Evolutionary conservation across 2,329 filamentous ascomycete species (phyloP).

Genomic region (Lachnellula occidentalis): DNA sequence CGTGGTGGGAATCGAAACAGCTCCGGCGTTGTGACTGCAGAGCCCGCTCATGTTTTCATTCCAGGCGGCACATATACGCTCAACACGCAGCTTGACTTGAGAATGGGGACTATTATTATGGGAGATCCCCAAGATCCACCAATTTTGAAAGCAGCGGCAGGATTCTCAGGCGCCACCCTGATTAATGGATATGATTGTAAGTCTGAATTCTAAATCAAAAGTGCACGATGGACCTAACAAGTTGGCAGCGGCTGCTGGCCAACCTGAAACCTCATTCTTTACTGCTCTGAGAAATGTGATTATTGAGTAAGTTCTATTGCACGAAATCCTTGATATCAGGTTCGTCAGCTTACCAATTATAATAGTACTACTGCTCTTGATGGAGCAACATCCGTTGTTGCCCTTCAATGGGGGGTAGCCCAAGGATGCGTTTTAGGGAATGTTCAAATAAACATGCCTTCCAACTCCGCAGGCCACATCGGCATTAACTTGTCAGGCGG

Average conservation of each 20-base stretch:
- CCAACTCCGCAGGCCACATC: slow-evolving; percentile 23
- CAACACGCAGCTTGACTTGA: background rate
- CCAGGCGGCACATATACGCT: background rate
- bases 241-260: too few species aligned
- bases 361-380: slow-evolving; percentile 29
- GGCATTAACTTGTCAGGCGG: slow-evolving; percentile 16
- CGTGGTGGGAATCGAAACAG: background rate
- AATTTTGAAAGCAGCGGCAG: slow-evolving; percentile 63
- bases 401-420: slow-evolving; percentile 33
- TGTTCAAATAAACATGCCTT: slow-evolving; percentile 31
- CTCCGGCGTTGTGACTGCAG: background rate
- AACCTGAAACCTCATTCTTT: too few species aligned
- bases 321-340: slow-evolving; percentile 20
- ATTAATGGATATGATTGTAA: slow-evolving; percentile 22
- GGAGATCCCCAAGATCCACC: slow-evolving; percentile 69
- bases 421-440: slow-evolving; percentile 32
- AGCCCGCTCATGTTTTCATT: background rate
- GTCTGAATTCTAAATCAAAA: too few species aligned
- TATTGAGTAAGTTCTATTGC: too few species aligned
- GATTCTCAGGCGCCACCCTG: slow-evolving; percentile 43
- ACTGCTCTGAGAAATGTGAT: too few species aligned
- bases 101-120: slow-evolving; percentile 43
- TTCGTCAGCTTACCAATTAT: slow-evolving; percentile 28
- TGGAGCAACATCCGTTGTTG: slow-evolving; percentile 18
- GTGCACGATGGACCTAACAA: too few species aligned